Evolutionary conservation across 148 eudicot species (phyloP).

Genomic region (Chenopodium formosanum): DNA sequence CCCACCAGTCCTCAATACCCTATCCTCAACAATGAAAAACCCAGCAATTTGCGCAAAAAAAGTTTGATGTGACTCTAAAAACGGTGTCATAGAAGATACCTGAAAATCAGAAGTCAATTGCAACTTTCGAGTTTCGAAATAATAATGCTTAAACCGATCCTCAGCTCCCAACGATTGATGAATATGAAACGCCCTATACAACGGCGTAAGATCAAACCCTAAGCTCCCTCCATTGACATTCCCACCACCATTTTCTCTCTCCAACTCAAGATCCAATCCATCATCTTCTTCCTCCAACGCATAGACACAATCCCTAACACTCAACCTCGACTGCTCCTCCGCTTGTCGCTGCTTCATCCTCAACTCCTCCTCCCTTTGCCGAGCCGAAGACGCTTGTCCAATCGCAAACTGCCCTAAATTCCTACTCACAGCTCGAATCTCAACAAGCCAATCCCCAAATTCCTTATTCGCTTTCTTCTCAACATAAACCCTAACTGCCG

Average conservation of each 20-base stretch:
- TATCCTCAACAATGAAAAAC: conserved; percentile 90
- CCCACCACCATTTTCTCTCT: conserved; percentile 34
- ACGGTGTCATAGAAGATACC: conserved; percentile 93
- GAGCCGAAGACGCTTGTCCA: conserved; percentile 81
- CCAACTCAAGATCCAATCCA: conserved; percentile 36
- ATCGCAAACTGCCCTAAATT: conserved; percentile 92
- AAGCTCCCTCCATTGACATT: conserved; percentile 26
- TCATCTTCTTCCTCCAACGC: conserved; percentile 87
- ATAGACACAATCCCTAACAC: conserved; percentile 76
- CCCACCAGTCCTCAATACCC: conserved; percentile 91
- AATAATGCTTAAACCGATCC: conserved; percentile 74
- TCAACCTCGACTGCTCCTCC: conserved; percentile 86
- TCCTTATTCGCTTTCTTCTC: conserved; percentile 71
- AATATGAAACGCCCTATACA: conserved; percentile 83
- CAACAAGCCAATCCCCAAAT: conserved; percentile 89
- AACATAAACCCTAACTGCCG: conserved; percentile 63
- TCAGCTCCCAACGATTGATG: conserved; percentile 78
- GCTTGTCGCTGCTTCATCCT: conserved; percentile 90
- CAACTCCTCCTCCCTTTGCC: conserved; percentile 94
- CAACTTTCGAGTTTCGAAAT: conserved; percentile 85
- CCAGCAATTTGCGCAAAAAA: conserved; percentile 97
- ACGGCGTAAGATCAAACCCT: conserved; percentile 81
- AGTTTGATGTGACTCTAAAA: conserved; percentile 91
- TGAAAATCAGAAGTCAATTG: conserved; percentile 96
- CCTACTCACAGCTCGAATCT: conserved; percentile 81